Conservation (phyloP, 2,329 filamentous ascomycete species). For the Colletotrichum sp. region DNA sequence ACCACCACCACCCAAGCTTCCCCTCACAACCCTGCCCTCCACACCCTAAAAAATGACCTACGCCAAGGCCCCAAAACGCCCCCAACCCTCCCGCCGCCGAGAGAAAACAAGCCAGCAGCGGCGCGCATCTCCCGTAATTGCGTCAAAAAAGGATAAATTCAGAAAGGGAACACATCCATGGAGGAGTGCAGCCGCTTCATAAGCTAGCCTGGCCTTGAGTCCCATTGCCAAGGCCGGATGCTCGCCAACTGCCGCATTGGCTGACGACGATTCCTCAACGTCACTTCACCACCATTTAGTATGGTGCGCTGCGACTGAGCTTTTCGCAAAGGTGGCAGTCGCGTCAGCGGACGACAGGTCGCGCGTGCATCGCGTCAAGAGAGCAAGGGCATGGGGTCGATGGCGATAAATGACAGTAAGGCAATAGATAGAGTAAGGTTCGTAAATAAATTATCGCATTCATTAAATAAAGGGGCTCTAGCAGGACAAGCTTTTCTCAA, state of each 20-base stretch:
- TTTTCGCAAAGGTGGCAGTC: too few species aligned
- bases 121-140: background rate
- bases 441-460: background rate
- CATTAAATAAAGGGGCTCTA: background rate
- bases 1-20: background rate
- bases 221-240: background rate
- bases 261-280: background rate
- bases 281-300: background rate
- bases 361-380: background rate
- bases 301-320: background rate
- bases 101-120: background rate
- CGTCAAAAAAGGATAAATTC: background rate
- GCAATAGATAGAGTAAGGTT: background rate
- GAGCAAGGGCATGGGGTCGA: background rate
- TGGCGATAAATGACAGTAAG: background rate
- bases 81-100: background rate
- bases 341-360: background rate
- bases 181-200: background rate
- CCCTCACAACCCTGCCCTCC: background rate
- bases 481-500: background rate
- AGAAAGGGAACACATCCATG: background rate
- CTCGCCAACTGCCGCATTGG: background rate
- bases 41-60: background rate
- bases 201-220: background rate
- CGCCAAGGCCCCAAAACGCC: background rate